These are phyloP conservation scores for Aspergillus flavus DNA, from an alignment of 2,329 filamentous ascomycete species.

Conservation along the genomic window DNA sequence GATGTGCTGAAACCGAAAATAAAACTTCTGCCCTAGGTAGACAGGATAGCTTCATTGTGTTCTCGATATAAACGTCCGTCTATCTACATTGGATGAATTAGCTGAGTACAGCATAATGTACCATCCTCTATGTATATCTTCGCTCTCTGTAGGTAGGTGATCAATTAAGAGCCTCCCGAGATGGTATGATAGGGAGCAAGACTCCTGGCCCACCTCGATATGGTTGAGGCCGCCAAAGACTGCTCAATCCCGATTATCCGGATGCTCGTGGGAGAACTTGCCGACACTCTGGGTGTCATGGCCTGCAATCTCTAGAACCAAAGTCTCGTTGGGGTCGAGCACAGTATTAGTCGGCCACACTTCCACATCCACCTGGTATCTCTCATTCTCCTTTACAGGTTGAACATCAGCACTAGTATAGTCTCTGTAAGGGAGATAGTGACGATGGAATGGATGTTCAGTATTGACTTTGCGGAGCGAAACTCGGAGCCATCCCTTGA, in stretches of 20 bases:
- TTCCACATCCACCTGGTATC: slow-evolving; percentile 51
- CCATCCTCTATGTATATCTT: too few species aligned
- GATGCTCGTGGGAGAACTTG: not conserved
- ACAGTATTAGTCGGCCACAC: slow-evolving; percentile 37
- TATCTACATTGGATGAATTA: too few species aligned
- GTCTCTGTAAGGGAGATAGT: slow-evolving; percentile 50
- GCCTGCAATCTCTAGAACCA: slow-evolving; percentile 15
- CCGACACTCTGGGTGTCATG: not conserved
- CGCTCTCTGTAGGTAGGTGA: too few species aligned
- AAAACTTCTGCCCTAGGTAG: too few species aligned
- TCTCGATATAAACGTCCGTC: too few species aligned
- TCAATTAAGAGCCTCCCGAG: not conserved
- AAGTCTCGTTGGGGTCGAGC: slow-evolving; percentile 19
- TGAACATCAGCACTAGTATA: slow-evolving; percentile 43
- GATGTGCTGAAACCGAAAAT: too few species aligned
- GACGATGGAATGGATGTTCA: slow-evolving; percentile 44
- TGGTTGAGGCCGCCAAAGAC: not conserved
- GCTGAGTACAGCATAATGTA: too few species aligned
- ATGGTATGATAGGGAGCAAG: not conserved
- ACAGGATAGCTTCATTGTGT: too few species aligned
- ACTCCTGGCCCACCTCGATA: not conserved
- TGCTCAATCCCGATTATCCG: not conserved
- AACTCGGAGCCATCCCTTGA: slow-evolving; percentile 56
- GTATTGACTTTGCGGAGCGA: slow-evolving; percentile 50
- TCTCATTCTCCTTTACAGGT: slow-evolving; percentile 48